These are phyloP conservation scores for Arabidopsis thaliana DNA, from an alignment of 345 rosid genomes.

Conservation along the genomic window DNA sequence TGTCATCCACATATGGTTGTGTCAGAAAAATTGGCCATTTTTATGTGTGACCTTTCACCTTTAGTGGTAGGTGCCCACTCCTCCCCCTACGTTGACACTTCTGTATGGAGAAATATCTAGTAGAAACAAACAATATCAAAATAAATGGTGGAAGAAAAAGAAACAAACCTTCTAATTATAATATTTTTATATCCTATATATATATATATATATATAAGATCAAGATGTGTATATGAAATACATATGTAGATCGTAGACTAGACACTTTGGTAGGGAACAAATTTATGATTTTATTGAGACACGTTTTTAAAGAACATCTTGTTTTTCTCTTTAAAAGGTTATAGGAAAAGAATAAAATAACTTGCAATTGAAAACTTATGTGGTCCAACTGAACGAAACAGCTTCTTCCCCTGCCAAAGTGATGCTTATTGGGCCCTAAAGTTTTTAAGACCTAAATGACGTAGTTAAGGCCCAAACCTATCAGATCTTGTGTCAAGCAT, in stretches of 20 bases:
- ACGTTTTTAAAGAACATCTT: slow-evolving; percentile 6
- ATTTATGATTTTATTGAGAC: slow-evolving; percentile 10
- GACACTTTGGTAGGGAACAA: slow-evolving; percentile 19
- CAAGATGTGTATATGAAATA: background rate
- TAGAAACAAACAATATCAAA: slow-evolving; percentile 13
- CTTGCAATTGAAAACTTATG: background rate
- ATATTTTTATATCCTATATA: background rate
- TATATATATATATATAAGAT: background rate
- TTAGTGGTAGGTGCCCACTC: slow-evolving; percentile 39
- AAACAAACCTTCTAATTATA: background rate
- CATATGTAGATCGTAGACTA: slow-evolving; percentile 7
- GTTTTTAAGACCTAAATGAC: background rate
- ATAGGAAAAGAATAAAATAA: background rate
- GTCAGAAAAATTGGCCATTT: slow-evolving; percentile 36
- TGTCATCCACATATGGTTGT: slow-evolving; percentile 38
- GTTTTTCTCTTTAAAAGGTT: background rate
- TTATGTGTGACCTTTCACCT: slow-evolving; percentile 14
- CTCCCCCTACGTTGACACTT: slow-evolving; percentile 30
- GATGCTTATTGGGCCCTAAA: background rate
- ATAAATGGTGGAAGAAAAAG: slow-evolving; percentile 15
- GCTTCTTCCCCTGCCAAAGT: background rate
- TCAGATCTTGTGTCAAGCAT: background rate
- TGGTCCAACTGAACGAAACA: background rate
- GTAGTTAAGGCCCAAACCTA: background rate
- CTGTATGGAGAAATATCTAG: background rate